Conservation (phyloP, 1,284 basidiomycete genomes). For the Malassezia caprae region DNA sequence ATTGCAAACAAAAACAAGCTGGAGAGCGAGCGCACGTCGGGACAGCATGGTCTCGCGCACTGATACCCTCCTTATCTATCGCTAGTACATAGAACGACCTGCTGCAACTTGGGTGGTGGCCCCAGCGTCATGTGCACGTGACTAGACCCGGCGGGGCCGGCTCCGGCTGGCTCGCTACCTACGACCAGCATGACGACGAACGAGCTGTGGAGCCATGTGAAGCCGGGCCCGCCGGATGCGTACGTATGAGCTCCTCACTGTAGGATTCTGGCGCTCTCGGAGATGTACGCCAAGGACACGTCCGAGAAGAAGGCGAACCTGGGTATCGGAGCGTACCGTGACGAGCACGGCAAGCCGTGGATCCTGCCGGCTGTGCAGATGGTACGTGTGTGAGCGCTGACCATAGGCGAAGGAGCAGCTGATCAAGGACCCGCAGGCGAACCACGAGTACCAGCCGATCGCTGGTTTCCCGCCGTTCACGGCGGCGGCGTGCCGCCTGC, state of each 20-base stretch:
- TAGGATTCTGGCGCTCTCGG: slow-evolving; percentile 77
- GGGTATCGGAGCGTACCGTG: slow-evolving; percentile 72
- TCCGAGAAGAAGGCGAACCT: slow-evolving; percentile 94
- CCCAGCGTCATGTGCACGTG: not conserved
- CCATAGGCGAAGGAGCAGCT: slow-evolving; percentile 64
- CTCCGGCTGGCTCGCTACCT: not conserved
- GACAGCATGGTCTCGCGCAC: slow-evolving; percentile 42
- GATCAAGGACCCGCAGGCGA: slow-evolving; percentile 62
- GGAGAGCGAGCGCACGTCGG: slow-evolving; percentile 41
- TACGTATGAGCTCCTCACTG: slow-evolving; percentile 12
- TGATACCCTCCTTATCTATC: slow-evolving; percentile 17
- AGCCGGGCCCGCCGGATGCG: not conserved
- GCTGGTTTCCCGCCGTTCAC: slow-evolving; percentile 75
- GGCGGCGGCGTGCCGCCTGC: slow-evolving; percentile 65
- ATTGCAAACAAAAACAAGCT: slow-evolving; percentile 46
- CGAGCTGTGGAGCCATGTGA: not conserved
- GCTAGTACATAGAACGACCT: not conserved
- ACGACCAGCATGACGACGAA: not conserved
- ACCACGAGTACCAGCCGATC: slow-evolving; percentile 91
- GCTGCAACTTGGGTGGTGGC: not conserved
- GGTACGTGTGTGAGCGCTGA: not conserved
- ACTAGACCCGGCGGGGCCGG: not conserved
- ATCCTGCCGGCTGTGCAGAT: slow-evolving; percentile 66
- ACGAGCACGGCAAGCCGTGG: slow-evolving; percentile 89
- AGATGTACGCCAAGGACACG: slow-evolving; percentile 68